Base-by-base conservation (phyloP, 306 rosid species). In the Pachyrhizus erosus region DNA sequence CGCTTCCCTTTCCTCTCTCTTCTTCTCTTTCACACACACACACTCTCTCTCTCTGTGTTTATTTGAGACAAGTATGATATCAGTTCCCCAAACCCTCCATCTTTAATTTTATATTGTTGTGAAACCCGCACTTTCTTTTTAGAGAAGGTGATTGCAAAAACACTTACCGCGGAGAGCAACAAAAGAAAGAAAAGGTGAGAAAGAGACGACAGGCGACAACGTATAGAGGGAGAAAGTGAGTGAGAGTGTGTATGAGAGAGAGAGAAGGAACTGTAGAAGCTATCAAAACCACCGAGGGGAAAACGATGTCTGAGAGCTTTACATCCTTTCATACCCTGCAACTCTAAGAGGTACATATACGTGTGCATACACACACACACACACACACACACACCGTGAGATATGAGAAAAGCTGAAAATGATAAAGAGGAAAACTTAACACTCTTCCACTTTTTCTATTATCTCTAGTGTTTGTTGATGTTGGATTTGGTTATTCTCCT, bases 261-360 rank as follows among this genome's bases (percentile, higher is more conserved):
- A 67, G 70, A 64, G 51, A 17, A 37, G 68, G 52, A 80, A 73
- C 85, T 76, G 86, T 86, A 64, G 88, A 91, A 88, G 89, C 92
- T 91, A 90, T 89, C 95, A 80, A 82, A 88, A 81, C 85, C 90
- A 72, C 87, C 80, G 84, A 82, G 87, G 85, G 60, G 94, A 95
- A 89, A 95, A 93, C 89, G 93, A 92, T 93, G 91, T 90, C 91
- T 82, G 69, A 86, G 89, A 86, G 86, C 89, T 90, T 90, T 85
- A 84, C 91, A 83, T 88, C 92, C 91, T 90, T 89, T 92, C 91
- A 87, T 89, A 62, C 84, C 73, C 88, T 88, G 83, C 96, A 88
- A 81, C 89, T 88, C 86, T 84, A 77, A 84, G 80, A 91, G 96
- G 97, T 91, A 94, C 66, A 76, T 73, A 80, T 79, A 17, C 57